Conservation (phyloP, 2,329 filamentous ascomycete genomes). For the Penicillium griseofulvum region DNA sequence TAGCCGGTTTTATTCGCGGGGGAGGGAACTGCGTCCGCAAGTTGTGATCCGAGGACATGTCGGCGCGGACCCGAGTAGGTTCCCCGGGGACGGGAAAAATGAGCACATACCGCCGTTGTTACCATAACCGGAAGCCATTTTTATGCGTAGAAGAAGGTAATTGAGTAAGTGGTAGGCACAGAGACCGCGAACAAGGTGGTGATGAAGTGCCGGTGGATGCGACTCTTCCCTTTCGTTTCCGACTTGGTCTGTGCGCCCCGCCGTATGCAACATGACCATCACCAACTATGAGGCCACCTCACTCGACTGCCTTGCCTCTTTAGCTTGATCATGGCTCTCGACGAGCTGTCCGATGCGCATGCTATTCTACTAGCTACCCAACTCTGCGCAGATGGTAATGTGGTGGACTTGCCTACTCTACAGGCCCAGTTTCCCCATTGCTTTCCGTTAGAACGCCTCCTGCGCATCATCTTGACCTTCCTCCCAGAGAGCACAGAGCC, state of each 20-base stretch:
- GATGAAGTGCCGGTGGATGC: constrained; percentile 29
- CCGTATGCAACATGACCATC: constrained; percentile 26
- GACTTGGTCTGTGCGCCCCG: constrained; percentile 30
- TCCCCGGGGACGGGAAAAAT: neutral
- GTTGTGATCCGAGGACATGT: constrained; percentile 15
- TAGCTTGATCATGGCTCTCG: constrained; percentile 34
- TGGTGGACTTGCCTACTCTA: constrained; percentile 52
- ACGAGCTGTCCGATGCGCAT: constrained; percentile 53
- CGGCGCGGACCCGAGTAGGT: constrained; percentile 9
- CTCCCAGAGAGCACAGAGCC: constrained; percentile 59
- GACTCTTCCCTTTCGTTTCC: constrained; percentile 33
- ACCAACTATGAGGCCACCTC: constrained; percentile 28
- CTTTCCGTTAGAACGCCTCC: constrained; percentile 52
- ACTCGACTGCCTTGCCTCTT: constrained; percentile 17
- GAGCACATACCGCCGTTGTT: constrained; percentile 53
- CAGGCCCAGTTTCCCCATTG: constrained; percentile 48
- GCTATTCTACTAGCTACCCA: constrained; percentile 59
- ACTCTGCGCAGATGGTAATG: constrained; percentile 54
- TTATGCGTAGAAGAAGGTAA: constrained; percentile 24
- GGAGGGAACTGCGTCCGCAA: constrained; percentile 17
- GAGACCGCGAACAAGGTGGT: constrained; percentile 24
- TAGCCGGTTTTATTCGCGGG: constrained; percentile 22
- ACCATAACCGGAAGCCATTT: constrained; percentile 53
- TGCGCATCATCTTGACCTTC: constrained; percentile 61
- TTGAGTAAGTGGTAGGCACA: constrained; percentile 20